phyloP scores from a whole-genome alignment of 768 basidiomycete genomes.

The Lactarius psammicola region DNA sequence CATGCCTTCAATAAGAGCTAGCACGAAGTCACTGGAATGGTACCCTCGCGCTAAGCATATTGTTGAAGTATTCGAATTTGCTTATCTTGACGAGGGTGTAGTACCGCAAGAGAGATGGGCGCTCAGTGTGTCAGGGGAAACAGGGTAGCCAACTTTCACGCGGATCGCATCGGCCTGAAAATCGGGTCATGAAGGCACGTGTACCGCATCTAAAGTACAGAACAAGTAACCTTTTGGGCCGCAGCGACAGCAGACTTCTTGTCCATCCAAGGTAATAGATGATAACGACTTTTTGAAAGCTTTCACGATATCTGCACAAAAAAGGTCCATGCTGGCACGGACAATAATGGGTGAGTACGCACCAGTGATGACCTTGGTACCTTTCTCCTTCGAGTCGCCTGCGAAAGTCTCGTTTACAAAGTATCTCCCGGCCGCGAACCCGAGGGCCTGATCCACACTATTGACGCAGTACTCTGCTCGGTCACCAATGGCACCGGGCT shows the following conservation, averaged over 20 bases:
- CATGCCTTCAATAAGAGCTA: slow-evolving; percentile 5
- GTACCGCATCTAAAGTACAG: slow-evolving; percentile 16
- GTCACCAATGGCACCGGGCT: slow-evolving; percentile 81
- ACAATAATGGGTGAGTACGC: slow-evolving; percentile 16
- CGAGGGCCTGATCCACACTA: slow-evolving; percentile 68
- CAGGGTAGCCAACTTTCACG: slow-evolving; percentile 91
- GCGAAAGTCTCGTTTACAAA: slow-evolving; percentile 85
- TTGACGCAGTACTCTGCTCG: slow-evolving; percentile 81
- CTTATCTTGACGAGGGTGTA: slow-evolving; percentile 69
- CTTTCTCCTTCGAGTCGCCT: slow-evolving; percentile 74
- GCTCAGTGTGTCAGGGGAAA: slow-evolving; percentile 77
- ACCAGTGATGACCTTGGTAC: slow-evolving; percentile 81
- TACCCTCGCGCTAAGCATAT: slow-evolving; percentile 68
- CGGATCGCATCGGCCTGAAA: slow-evolving; percentile 72
- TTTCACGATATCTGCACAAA: slow-evolving; percentile 61
- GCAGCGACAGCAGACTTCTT: slow-evolving; percentile 75
- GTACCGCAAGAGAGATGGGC: slow-evolving; percentile 69
- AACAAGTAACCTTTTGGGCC: slow-evolving; percentile 63
- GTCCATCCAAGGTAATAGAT: slow-evolving; percentile 90
- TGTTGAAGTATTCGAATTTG: slow-evolving; percentile 76
- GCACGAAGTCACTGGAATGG: slow-evolving; percentile 30
- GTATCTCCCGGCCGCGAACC: slow-evolving; percentile 87
- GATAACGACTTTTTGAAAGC: slow-evolving; percentile 79
- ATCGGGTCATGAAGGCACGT: slow-evolving; percentile 20
- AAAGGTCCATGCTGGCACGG: background rate